Conservation (phyloP, 139 green algal species). For the Haematococcus sp. region DNA sequence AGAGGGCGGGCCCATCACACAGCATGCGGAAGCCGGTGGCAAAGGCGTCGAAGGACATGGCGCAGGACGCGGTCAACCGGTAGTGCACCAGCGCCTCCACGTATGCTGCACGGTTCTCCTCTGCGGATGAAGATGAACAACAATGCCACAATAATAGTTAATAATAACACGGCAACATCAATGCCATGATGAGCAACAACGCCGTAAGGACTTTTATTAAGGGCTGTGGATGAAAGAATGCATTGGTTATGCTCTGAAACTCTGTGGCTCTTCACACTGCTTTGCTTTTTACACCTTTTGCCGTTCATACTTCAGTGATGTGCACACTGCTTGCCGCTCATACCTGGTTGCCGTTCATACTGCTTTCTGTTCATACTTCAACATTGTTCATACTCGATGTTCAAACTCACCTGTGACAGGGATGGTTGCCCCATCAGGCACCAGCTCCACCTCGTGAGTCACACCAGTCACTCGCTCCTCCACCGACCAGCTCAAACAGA, state of each 20-base stretch:
- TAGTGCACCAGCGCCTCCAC: conserved; percentile 72
- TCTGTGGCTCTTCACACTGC: too few species aligned
- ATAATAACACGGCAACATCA: too few species aligned
- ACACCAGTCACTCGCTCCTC: conserved; percentile 42
- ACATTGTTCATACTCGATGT: too few species aligned
- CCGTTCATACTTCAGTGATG: too few species aligned
- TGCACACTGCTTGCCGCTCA: too few species aligned
- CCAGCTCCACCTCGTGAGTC: conserved; percentile 1
- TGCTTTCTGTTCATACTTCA: too few species aligned
- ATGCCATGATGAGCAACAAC: not conserved
- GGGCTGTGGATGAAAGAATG: not conserved
- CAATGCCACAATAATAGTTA: too few species aligned
- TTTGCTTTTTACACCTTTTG: too few species aligned
- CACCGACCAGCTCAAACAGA: conserved; percentile 82
- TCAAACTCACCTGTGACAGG: conserved; percentile 66
- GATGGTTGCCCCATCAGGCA: conserved; percentile 61
- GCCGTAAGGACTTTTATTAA: not conserved
- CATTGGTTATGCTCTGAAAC: not conserved
- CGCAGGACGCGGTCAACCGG: conserved; percentile 65
- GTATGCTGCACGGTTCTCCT: conserved; percentile 85
- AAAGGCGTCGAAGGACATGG: conserved; percentile 82
- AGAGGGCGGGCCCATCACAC: conserved; percentile 78
- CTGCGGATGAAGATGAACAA: too few species aligned
- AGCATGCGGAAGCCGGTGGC: conserved; percentile 81
- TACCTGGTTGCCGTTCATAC: too few species aligned